Conservation (phyloP, 257 asterid genomes). For the Penstemon barbatus region DNA sequence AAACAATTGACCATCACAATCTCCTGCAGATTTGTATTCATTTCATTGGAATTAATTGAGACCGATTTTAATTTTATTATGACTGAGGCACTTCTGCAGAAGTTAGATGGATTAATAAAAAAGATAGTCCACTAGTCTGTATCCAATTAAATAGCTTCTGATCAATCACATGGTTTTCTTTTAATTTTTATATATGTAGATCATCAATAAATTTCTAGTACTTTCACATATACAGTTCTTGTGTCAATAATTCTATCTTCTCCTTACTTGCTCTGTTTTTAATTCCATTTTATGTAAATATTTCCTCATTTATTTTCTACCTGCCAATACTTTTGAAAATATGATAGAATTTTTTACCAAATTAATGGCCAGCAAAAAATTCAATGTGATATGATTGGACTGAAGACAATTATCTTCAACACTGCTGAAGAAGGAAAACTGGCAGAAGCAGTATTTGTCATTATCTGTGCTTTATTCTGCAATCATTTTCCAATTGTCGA, state of each 20-base stretch:
- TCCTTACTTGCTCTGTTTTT: neutral
- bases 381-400: conserved; percentile 7
- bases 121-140: conserved; percentile 26
- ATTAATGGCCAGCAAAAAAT: conserved; percentile 2
- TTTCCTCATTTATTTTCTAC: conserved; percentile 2
- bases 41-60: conserved; percentile 24
- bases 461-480: neutral
- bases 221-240: conserved; percentile 1
- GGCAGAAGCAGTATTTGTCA: neutral
- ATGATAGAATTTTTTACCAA: neutral
- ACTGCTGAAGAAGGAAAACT: conserved; percentile 11
- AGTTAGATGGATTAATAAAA: conserved; percentile 26
- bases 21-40: conserved; percentile 20
- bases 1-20: neutral
- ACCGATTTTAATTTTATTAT: conserved; percentile 30
- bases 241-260: neutral
- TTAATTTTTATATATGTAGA: conserved; percentile 11
- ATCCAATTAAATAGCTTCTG: conserved; percentile 31
- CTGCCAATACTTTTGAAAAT: neutral
- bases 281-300: neutral
- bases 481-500: neutral
- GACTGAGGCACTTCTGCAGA: conserved; percentile 30
- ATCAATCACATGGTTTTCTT: conserved; percentile 27
- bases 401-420: neutral
- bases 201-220: neutral